phyloP scores from a whole-genome alignment of 1,284 basidiomycete genomes.

The Ceratobasidium sp. region DNA sequence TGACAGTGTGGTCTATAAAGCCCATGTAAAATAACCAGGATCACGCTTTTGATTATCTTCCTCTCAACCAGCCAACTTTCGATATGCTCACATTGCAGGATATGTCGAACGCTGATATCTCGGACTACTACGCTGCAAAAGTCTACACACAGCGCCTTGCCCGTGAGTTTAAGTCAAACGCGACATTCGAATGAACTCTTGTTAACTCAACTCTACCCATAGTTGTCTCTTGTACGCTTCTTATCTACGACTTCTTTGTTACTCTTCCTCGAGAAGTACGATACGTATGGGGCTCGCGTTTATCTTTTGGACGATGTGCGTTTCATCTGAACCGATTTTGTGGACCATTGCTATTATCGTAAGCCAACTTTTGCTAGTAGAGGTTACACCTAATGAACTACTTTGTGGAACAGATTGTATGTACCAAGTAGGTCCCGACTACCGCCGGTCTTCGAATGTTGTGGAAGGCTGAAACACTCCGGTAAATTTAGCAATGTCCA shows the following conservation, averaged over 20 bases:
- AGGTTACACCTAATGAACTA: no score
- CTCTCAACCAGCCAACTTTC: no score
- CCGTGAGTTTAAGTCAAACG: neutral
- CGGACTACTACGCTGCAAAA: neutral
- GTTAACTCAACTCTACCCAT: neutral
- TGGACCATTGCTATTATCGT: neutral
- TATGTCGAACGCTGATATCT: neutral
- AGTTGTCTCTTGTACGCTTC: slow-evolving; percentile 1
- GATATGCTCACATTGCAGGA: no score
- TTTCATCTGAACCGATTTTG: slow-evolving; percentile 18
- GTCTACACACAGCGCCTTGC: neutral
- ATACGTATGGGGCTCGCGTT: slow-evolving; percentile 4
- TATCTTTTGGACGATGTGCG: slow-evolving; percentile 3
- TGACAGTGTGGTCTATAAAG: no score
- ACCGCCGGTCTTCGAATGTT: no score
- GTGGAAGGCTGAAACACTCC: no score
- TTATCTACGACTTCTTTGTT: slow-evolving; percentile 11
- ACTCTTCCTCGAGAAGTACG: neutral
- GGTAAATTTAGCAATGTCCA: neutral
- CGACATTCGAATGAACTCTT: neutral
- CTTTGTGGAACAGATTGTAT: neutral
- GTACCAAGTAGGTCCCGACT: neutral
- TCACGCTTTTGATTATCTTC: neutral
- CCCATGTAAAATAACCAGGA: no score
- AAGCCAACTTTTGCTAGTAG: neutral